Base-by-base conservation (phyloP, 306 rosid species). In the Vigna mungo region DNA sequence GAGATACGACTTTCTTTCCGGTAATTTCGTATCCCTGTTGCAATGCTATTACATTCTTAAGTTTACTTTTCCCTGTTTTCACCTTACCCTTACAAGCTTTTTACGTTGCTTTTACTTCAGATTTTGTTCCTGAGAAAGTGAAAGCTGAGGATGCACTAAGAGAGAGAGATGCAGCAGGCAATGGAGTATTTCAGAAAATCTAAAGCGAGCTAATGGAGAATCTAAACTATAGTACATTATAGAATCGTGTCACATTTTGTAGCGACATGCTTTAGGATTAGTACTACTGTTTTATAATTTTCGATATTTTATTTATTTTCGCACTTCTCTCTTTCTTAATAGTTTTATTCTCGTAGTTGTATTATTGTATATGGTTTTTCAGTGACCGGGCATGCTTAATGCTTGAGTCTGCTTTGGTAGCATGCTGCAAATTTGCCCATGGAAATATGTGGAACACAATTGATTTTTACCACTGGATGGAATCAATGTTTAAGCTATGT, bases 1-100 rank as follows among this genome's bases (percentile, higher is more conserved):
- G 74, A 85, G 91, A 89, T 95, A 85, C 6, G 97, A 95, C 81
- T 95, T 95, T 84, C 97, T 95, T 81, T 88, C 94, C 71, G 97
- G 99, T 95, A 86, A 43, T 71, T 78, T 23, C 51, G 16, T 18
- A 58, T 59, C 81, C 53, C 51, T 39, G n/a, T 32, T 52, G 68
- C 23, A 64, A 70, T 75, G 36, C 63, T 55, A 39, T 17, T 55
- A 72, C 18, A 51, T 7, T 54, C 77, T 71, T 75, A 56, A 23
- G 68, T 78, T 47, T 44, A 78, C n/a, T 32, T 77, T 73, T 70
- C 11, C 73, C 21, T 27, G 68, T 53, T 48, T 69, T 52, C 34
- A 32, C 72, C 46, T 68, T 30, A 16, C 49, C 53, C 5, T 3
- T 30, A 4, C 43, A 27, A 23, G 53, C 55, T 83, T 52, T 72